phyloP scores from a whole-genome alignment of 257 asterid genomes.

The Lycium ferocissimum region DNA sequence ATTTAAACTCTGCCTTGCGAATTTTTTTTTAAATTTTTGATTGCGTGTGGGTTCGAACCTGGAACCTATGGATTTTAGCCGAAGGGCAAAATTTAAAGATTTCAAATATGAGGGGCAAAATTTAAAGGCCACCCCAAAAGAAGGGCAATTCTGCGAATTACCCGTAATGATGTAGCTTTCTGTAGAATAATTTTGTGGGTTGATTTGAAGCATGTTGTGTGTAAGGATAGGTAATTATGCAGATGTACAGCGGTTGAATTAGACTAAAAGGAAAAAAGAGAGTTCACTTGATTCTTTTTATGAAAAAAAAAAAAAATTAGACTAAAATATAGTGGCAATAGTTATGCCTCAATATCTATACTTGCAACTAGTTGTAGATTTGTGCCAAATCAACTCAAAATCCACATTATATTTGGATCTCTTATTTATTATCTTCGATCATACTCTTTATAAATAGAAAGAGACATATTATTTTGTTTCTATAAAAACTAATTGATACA shows the following conservation, averaged over 20 bases:
- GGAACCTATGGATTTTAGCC: too few species aligned
- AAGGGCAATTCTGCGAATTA: too few species aligned
- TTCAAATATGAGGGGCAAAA: too few species aligned
- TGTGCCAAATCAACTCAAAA: background rate
- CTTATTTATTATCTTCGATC: background rate
- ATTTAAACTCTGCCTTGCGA: too few species aligned
- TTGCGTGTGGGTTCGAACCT: too few species aligned
- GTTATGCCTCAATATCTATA: too few species aligned
- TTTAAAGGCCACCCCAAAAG: too few species aligned
- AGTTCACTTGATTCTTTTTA: background rate
- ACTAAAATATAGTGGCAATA: too few species aligned
- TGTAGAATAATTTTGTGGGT: background rate
- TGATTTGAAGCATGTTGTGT: conserved; percentile 22
- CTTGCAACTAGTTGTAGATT: background rate
- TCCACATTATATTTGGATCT: background rate
- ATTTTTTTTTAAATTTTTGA: too few species aligned
- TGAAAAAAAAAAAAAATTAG: too few species aligned
- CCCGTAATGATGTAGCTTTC: conserved; percentile 11
- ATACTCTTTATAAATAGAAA: background rate
- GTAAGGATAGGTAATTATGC: background rate
- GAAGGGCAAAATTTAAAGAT: too few species aligned
- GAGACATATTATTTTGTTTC: background rate
- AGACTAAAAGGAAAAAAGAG: background rate
- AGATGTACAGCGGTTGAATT: background rate
- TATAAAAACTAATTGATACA: background rate